Percentiles rank a stretch among this genome's conserved stretches.
Evolutionary conservation across 2,329 filamentous ascomycete genomes (phyloP).

Genomic region (Colletotrichum tanaceti): DNA sequence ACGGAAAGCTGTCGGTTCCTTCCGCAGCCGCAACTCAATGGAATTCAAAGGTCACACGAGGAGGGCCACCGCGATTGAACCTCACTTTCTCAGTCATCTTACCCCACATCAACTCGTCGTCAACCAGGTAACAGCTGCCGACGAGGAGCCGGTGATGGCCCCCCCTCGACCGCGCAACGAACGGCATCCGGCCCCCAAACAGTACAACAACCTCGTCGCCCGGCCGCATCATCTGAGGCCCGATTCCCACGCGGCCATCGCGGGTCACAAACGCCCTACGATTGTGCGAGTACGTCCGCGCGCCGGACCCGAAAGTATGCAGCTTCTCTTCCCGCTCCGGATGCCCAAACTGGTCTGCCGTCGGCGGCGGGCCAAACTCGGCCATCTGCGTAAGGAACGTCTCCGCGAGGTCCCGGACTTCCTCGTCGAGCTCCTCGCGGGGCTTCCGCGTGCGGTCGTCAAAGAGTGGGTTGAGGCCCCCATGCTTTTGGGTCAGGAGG

Average conservation of each 20-base stretch:
- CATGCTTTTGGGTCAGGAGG: slow-evolving; percentile 16
- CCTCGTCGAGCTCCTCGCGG: slow-evolving; percentile 3
- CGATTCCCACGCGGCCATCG: slow-evolving; percentile 37
- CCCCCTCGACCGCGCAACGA: slow-evolving; percentile 28
- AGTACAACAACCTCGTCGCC: slow-evolving; percentile 38
- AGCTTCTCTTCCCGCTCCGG: slow-evolving; percentile 19
- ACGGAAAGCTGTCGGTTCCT: not conserved
- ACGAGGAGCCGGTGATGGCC: slow-evolving; percentile 30
- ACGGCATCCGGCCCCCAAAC: slow-evolving; percentile 41
- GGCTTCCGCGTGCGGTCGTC: slow-evolving; percentile 10
- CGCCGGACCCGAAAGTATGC: slow-evolving; percentile 15
- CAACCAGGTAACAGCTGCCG: slow-evolving; percentile 38
- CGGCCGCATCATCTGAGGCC: slow-evolving; percentile 34
- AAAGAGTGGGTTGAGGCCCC: slow-evolving; percentile 18
- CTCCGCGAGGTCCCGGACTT: slow-evolving; percentile 16
- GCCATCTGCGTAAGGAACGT: slow-evolving; percentile 19
- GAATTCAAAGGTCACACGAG: slow-evolving; percentile 25
- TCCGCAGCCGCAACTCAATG: slow-evolving; percentile 2
- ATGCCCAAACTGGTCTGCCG: slow-evolving; percentile 2
- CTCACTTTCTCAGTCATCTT: slow-evolving; percentile 33
- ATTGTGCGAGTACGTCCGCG: slow-evolving; percentile 17
- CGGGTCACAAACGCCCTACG: slow-evolving; percentile 31
- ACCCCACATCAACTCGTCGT: slow-evolving; percentile 40
- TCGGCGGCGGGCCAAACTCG: slow-evolving; percentile 16
- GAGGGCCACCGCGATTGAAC: slow-evolving; percentile 24